Percentiles rank a stretch among this genome's conserved stretches.
These are phyloP conservation scores for Rhododendron ovatum DNA, from an alignment of 148 eudicot species.

Conservation along the genomic window DNA sequence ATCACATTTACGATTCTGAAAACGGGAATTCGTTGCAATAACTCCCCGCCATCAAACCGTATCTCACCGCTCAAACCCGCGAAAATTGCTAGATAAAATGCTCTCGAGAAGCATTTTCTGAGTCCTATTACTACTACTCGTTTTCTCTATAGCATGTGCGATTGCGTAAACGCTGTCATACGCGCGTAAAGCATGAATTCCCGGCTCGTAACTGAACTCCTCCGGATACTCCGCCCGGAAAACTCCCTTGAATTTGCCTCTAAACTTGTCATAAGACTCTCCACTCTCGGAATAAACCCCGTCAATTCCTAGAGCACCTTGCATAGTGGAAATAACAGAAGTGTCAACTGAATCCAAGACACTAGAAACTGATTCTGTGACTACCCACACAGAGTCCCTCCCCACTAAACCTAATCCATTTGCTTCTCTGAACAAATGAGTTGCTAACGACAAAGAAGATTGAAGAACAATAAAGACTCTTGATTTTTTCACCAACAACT, in stretches of 20 bases:
- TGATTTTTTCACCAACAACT: slow-evolving; percentile 28
- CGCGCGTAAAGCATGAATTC: slow-evolving; percentile 40
- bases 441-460: slow-evolving; percentile 27
- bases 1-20: background rate
- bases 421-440: slow-evolving; percentile 36
- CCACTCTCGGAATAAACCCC: slow-evolving; percentile 19
- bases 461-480: slow-evolving; percentile 48
- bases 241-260: slow-evolving; percentile 12
- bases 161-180: slow-evolving; percentile 31
- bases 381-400: slow-evolving; percentile 38
- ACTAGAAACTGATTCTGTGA: slow-evolving; percentile 22
- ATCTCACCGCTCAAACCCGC: slow-evolving; percentile 34
- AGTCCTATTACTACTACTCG: background rate
- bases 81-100: slow-evolving; percentile 28
- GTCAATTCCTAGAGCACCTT: slow-evolving; percentile 41
- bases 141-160: slow-evolving; percentile 11
- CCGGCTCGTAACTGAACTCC: slow-evolving; percentile 23
- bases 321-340: slow-evolving; percentile 27
- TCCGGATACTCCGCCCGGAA: slow-evolving; percentile 20
- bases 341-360: slow-evolving; percentile 32
- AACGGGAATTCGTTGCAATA: background rate
- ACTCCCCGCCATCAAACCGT: slow-evolving; percentile 15
- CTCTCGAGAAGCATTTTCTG: slow-evolving; percentile 9
- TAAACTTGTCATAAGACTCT: slow-evolving; percentile 18
- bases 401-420: slow-evolving; percentile 37